Evolutionary conservation across 192 early-diverging fungal species (phyloP).

Genomic region (Martensiomyces pterosporus): DNA sequence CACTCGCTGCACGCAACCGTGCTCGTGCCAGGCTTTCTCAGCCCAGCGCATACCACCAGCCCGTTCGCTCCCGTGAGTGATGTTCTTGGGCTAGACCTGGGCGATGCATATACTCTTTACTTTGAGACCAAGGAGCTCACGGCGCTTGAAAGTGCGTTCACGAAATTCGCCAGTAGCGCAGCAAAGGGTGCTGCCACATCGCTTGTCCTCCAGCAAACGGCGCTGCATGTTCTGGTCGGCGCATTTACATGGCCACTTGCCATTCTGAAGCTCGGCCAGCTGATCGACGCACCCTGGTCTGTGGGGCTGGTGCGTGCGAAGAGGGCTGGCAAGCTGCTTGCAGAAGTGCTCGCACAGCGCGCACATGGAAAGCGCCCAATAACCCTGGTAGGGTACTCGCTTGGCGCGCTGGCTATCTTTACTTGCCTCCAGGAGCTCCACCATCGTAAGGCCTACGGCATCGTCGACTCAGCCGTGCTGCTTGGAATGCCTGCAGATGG

Average conservation of each 20-base stretch:
- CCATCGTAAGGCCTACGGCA: slow-evolving; percentile 41
- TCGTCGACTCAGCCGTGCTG: slow-evolving; percentile 67
- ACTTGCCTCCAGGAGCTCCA: slow-evolving; percentile 65
- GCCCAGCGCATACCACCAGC: slow-evolving; percentile 17
- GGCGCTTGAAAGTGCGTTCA: slow-evolving; percentile 42
- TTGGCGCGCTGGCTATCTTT: slow-evolving; percentile 66
- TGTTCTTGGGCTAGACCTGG: slow-evolving; percentile 28
- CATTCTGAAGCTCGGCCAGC: slow-evolving; percentile 43
- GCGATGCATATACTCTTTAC: slow-evolving; percentile 50
- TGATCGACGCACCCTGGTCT: slow-evolving; percentile 72
- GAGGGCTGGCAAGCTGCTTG: slow-evolving; percentile 58
- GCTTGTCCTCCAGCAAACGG: slow-evolving; percentile 47
- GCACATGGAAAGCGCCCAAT: slow-evolving; percentile 61
- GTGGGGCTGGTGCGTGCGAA: slow-evolving; percentile 61
- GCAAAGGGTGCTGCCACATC: slow-evolving; percentile 43
- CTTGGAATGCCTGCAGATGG: slow-evolving; percentile 66
- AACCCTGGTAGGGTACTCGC: slow-evolving; percentile 66
- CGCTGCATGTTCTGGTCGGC: slow-evolving; percentile 29
- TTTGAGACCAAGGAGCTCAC: slow-evolving; percentile 49
- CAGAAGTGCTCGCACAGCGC: slow-evolving; percentile 39
- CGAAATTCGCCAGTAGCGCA: slow-evolving; percentile 31
- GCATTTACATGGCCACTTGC: slow-evolving; percentile 48
- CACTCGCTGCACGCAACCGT: slow-evolving; percentile 48
- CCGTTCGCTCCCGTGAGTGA: slow-evolving; percentile 24
- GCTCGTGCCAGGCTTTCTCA: slow-evolving; percentile 50